Conservation (phyloP, 108 stramenopile species). For the Fragilaria radians region DNA sequence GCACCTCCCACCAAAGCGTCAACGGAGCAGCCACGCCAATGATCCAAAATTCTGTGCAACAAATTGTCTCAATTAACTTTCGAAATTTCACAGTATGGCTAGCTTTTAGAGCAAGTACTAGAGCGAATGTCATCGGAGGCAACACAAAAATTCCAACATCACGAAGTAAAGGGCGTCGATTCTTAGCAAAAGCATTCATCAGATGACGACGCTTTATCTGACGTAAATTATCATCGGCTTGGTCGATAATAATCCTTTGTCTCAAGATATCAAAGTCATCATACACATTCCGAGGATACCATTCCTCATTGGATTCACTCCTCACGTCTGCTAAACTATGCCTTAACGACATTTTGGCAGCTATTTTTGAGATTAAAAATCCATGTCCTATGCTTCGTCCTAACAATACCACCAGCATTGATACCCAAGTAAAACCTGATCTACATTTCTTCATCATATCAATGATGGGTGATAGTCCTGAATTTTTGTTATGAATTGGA, state of each 20-base stretch:
- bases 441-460: too few species aligned
- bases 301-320: neutral
- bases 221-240: slow-evolving; percentile 18
- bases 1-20: slow-evolving; percentile 2
- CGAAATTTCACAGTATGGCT: neutral
- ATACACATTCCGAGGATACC: slow-evolving; percentile 16
- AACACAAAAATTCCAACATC: slow-evolving; percentile 12
- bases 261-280: slow-evolving; percentile 19
- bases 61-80: neutral
- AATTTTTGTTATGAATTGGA: too few species aligned
- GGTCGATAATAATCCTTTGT: slow-evolving; percentile 16
- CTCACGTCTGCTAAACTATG: too few species aligned
- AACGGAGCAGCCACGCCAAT: slow-evolving; percentile 24
- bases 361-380: too few species aligned
- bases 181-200: slow-evolving; percentile 12
- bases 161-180: slow-evolving; percentile 10
- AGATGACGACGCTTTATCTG: slow-evolving; percentile 13
- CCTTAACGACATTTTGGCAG: too few species aligned
- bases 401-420: too few species aligned
- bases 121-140: slow-evolving; percentile 11
- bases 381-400: too few species aligned
- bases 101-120: slow-evolving; percentile 3
- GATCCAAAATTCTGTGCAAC: slow-evolving; percentile 24
- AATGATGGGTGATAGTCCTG: too few species aligned
- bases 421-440: too few species aligned